A percentile compares a stretch with the other conserved stretches of the same genome.
Conservation (phyloP, 179 eudicot species). For the Sideroxylon spinosum region DNA sequence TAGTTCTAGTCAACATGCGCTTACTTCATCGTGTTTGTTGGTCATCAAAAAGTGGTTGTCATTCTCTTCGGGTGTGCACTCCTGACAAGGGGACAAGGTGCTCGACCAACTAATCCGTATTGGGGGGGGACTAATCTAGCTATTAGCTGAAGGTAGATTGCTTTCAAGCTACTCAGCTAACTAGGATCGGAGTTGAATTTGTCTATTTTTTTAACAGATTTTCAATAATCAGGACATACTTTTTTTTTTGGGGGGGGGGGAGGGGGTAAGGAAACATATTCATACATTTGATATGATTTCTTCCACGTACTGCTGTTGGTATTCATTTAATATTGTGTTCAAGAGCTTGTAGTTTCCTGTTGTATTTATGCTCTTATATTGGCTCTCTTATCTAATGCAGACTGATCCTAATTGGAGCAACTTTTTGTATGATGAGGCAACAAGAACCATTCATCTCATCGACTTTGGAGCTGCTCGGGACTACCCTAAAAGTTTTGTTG, state of each 20-base stretch:
- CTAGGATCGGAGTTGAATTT: too few relatives aligned
- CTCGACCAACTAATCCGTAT: too few relatives aligned
- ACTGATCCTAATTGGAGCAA: conserved; percentile 98
- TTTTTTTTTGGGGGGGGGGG: too few relatives aligned
- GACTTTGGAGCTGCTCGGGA: conserved; percentile 96
- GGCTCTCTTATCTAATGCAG: conserved; percentile 43
- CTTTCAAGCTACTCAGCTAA: too few relatives aligned
- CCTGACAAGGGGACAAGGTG: too few relatives aligned
- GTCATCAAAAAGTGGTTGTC: too few relatives aligned
- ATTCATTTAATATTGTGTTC: not conserved
- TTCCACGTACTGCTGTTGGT: too few relatives aligned
- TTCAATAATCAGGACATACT: not conserved
- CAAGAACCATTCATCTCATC: conserved; percentile 66
- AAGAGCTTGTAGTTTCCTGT: too few relatives aligned
- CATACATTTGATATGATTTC: not conserved
- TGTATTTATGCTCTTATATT: conserved; percentile 12
- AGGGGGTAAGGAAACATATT: not conserved
- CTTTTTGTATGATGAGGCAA: conserved; percentile 57
- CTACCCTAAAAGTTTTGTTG: conserved; percentile 72
- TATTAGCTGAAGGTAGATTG: too few relatives aligned
- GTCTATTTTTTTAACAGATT: not conserved
- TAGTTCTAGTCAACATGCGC: not conserved
- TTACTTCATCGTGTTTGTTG: too few relatives aligned
- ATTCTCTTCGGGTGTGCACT: too few relatives aligned
- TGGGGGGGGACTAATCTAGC: too few relatives aligned